A percentile compares a stretch with the other conserved stretches of the same genome.
phyloP scores from a whole-genome alignment of 768 basidiomycete species.

The Auricularia heimuer region DNA sequence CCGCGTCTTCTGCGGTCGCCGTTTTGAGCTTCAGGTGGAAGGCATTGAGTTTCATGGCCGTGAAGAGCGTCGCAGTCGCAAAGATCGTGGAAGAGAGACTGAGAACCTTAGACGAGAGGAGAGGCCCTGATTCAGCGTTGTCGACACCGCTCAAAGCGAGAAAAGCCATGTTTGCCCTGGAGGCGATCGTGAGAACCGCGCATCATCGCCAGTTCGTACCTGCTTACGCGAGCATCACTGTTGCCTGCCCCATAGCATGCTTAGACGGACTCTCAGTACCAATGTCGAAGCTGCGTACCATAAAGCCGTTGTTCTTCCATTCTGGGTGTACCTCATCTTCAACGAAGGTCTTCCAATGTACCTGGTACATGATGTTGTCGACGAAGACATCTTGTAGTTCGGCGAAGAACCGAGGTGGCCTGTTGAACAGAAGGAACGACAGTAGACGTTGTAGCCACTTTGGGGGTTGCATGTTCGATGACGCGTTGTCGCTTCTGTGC shows the following conservation, averaged over 20 bases:
- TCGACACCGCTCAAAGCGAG: background rate
- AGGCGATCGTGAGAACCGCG: background rate
- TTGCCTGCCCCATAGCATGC: too few species aligned
- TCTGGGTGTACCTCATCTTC: background rate
- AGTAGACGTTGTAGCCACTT: background rate
- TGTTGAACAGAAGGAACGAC: background rate
- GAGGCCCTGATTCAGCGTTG: background rate
- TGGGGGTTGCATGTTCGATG: background rate
- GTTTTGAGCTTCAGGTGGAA: background rate
- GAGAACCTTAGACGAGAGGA: background rate
- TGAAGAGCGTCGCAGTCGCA: background rate
- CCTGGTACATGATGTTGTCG: background rate
- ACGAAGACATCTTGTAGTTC: background rate
- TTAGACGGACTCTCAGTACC: too few species aligned
- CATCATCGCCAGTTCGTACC: background rate
- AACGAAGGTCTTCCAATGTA: background rate
- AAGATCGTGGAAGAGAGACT: background rate
- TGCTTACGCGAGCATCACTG: too few species aligned
- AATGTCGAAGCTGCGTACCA: background rate
- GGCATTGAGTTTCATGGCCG: background rate
- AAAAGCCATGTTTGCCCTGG: background rate
- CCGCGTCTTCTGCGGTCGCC: background rate
- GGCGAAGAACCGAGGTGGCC: background rate
- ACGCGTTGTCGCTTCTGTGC: background rate
- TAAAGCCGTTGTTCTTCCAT: background rate